phyloP scores from a whole-genome alignment of 345 rosid species.

The Acer yangbiense region DNA sequence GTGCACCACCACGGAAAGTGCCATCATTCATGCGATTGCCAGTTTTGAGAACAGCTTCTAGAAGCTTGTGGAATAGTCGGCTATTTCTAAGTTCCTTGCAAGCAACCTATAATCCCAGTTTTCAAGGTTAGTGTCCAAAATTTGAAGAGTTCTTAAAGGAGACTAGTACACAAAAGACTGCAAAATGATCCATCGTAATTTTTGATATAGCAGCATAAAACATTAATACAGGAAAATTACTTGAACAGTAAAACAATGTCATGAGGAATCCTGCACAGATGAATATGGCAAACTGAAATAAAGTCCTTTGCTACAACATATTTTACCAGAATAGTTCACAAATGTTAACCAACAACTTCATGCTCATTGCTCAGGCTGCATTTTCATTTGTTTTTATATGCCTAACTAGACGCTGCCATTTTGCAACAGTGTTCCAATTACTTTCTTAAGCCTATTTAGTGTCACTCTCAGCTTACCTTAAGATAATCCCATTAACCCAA shows the following conservation, averaged over 20 bases:
- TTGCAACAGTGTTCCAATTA: background rate
- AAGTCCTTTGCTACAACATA: background rate
- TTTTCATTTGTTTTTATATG: background rate
- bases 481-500: background rate
- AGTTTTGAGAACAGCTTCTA: constrained; percentile 98
- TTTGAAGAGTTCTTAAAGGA: background rate
- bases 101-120: constrained; percentile 55
- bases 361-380: background rate
- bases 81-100: constrained; percentile 85
- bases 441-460: background rate
- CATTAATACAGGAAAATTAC: background rate
- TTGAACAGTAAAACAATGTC: background rate
- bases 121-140: background rate
- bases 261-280: background rate
- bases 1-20: constrained; percentile 96
- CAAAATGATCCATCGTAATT: background rate
- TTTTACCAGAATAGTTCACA: background rate
- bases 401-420: background rate
- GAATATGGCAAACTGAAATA: background rate
- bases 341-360: background rate
- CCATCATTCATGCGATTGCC: constrained; percentile 99
- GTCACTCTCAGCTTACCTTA: background rate
- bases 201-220: background rate
- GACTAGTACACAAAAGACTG: background rate
- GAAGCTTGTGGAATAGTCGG: constrained; percentile 85